phyloP scores from a whole-genome alignment of 2,329 filamentous ascomycete genomes.

The Aspergillus sp. region DNA sequence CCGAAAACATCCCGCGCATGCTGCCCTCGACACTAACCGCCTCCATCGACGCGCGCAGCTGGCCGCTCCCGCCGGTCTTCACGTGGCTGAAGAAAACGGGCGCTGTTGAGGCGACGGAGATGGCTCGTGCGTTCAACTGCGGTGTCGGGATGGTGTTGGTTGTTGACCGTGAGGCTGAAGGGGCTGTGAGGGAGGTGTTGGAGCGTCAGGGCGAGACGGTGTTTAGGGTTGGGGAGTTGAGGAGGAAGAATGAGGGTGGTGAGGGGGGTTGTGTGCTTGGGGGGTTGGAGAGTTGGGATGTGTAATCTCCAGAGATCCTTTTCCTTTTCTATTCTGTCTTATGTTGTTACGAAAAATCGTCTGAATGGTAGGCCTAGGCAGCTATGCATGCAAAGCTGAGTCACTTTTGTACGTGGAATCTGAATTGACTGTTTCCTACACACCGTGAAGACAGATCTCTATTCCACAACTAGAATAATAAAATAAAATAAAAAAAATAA shows the following conservation, averaged over 20 bases:
- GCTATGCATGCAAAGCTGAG: background rate
- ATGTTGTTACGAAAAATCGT: background rate
- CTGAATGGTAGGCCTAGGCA: background rate
- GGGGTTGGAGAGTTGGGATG: constrained; percentile 47
- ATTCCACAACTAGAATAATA: constrained; percentile 34
- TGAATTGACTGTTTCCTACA: background rate
- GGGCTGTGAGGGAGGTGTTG: constrained; percentile 53
- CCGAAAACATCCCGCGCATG: constrained; percentile 93
- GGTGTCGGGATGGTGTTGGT: constrained; percentile 91
- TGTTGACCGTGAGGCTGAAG: constrained; percentile 58
- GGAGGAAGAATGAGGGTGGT: constrained; percentile 44
- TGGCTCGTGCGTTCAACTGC: constrained; percentile 89
- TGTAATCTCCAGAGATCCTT: constrained; percentile 8
- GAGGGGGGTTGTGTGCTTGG: constrained; percentile 55
- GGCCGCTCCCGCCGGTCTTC: constrained; percentile 72
- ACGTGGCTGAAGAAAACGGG: constrained; percentile 69
- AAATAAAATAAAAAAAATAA: constrained; percentile 20
- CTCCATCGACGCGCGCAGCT: constrained; percentile 67
- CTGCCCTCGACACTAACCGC: constrained; percentile 70
- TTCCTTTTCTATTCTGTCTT: constrained; percentile 5
- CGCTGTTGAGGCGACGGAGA: constrained; percentile 66
- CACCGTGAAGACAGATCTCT: constrained; percentile 21
- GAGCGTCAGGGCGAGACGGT: constrained; percentile 66
- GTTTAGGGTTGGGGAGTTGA: constrained; percentile 64
- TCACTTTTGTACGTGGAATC: background rate